Conservation (phyloP, 495 filamentous ascomycete species). For the Pyronema omphalodes region DNA sequence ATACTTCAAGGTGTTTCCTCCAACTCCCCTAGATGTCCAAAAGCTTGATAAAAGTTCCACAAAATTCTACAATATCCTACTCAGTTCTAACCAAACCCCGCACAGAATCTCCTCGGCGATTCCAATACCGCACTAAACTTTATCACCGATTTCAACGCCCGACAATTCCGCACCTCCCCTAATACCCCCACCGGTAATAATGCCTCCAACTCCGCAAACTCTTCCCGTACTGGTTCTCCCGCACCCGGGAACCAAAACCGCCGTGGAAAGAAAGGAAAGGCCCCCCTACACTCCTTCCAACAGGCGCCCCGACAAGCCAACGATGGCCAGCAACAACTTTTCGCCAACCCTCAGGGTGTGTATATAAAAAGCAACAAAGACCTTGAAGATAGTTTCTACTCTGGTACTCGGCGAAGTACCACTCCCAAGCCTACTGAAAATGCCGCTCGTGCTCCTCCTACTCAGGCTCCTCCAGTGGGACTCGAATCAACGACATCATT, state of each 20-base stretch:
- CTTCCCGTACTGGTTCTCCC: not conserved
- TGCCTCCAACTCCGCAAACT: not conserved
- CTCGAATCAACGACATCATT: not conserved
- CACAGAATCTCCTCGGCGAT: conserved; percentile 59
- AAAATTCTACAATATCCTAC: not conserved
- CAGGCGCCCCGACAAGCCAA: conserved; percentile 13
- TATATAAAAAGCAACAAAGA: conserved; percentile 23
- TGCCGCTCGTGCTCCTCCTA: conserved; percentile 15
- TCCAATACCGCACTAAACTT: conserved; percentile 74
- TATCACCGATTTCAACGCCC: conserved; percentile 75
- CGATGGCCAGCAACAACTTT: conserved; percentile 22
- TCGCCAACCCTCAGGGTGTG: conserved; percentile 10
- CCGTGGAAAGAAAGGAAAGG: conserved; percentile 8
- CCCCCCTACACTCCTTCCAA: conserved; percentile 8
- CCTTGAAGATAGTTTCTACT: conserved; percentile 16
- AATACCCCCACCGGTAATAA: conserved; percentile 5
- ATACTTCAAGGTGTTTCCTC: conserved; percentile 42
- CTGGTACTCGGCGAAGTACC: conserved; percentile 2
- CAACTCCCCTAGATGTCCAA: not conserved
- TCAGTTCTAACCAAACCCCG: not conserved
- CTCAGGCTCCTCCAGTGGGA: not conserved
- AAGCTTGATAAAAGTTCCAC: not conserved
- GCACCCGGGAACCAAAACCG: not conserved
- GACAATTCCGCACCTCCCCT: conserved; percentile 24
- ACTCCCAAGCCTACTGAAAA: conserved; percentile 9